Evolutionary conservation across 257 asterid species (phyloP).

Genomic region (Solanum verrucosum): DNA sequence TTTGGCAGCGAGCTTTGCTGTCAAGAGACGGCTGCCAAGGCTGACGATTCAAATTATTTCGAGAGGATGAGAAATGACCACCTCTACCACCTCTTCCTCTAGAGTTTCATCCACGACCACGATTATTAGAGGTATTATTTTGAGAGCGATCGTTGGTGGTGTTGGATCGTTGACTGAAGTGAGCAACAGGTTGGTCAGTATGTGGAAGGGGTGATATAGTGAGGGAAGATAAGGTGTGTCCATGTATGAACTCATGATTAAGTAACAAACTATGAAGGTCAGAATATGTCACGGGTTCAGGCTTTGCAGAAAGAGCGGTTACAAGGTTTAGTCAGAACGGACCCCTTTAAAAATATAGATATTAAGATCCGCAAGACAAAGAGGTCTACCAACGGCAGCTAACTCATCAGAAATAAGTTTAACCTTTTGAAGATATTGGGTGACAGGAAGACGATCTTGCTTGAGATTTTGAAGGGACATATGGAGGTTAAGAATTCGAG

Average conservation of each 20-base stretch:
- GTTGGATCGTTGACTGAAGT: not conserved
- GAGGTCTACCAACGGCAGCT: too few relatives aligned
- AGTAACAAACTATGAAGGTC: not conserved
- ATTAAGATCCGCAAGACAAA: too few relatives aligned
- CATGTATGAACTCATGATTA: not conserved
- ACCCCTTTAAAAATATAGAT: too few relatives aligned
- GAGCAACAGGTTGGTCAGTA: not conserved
- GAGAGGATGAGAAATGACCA: not conserved
- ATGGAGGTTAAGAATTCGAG: too few relatives aligned
- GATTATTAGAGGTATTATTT: not conserved
- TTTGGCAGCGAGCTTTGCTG: not conserved
- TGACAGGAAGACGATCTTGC: too few relatives aligned
- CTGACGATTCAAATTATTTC: not conserved
- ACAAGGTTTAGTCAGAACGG: too few relatives aligned
- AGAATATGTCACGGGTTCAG: not conserved
- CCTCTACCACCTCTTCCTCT: not conserved
- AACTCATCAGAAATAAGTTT: too few relatives aligned
- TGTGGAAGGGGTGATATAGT: not conserved
- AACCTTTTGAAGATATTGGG: too few relatives aligned
- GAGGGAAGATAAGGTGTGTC: not conserved
- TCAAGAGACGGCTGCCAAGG: not conserved
- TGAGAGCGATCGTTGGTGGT: not conserved
- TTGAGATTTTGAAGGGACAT: too few relatives aligned
- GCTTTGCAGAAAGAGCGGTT: too few relatives aligned
- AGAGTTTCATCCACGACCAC: not conserved